A percentile compares a stretch with the other conserved stretches of the same genome.
Evolutionary conservation across 345 rosid genomes (phyloP).

Genomic region (Rhizophora mangle): DNA sequence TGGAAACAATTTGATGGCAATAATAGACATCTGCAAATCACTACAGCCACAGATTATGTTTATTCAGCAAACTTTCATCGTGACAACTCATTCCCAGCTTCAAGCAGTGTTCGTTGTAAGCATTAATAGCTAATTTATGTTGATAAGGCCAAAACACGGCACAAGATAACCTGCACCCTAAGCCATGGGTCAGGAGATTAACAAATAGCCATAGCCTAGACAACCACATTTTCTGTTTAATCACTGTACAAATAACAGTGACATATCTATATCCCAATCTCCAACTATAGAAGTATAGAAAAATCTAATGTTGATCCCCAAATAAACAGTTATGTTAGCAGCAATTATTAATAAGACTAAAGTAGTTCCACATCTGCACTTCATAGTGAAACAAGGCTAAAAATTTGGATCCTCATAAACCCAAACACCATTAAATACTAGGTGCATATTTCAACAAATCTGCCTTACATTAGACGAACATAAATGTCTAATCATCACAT

Average conservation of each 20-base stretch:
- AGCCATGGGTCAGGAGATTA: too few relatives aligned
- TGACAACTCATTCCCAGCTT: not conserved
- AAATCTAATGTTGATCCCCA: too few relatives aligned
- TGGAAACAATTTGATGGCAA: not conserved
- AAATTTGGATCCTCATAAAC: not conserved
- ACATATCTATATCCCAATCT: too few relatives aligned
- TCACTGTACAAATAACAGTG: too few relatives aligned
- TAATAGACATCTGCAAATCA: not conserved
- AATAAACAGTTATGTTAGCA: too few relatives aligned
- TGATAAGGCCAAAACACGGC: too few relatives aligned
- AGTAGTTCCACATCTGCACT: not conserved
- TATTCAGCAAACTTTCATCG: not conserved
- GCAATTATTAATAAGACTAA: slow-evolving; percentile 7
- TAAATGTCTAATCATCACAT: not conserved
- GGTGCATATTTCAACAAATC: not conserved
- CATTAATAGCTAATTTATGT: too few relatives aligned
- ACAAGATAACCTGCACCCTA: too few relatives aligned
- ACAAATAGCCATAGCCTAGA: too few relatives aligned
- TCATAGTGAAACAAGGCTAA: not conserved
- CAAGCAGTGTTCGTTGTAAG: too few relatives aligned
- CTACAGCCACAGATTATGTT: not conserved
- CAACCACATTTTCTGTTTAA: too few relatives aligned
- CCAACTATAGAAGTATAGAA: too few relatives aligned
- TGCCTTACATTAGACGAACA: not conserved
- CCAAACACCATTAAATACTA: slow-evolving; percentile 1